Base-by-base conservation (phyloP, 768 basidiomycete genomes). In the Thelephora aurantiotincta region DNA sequence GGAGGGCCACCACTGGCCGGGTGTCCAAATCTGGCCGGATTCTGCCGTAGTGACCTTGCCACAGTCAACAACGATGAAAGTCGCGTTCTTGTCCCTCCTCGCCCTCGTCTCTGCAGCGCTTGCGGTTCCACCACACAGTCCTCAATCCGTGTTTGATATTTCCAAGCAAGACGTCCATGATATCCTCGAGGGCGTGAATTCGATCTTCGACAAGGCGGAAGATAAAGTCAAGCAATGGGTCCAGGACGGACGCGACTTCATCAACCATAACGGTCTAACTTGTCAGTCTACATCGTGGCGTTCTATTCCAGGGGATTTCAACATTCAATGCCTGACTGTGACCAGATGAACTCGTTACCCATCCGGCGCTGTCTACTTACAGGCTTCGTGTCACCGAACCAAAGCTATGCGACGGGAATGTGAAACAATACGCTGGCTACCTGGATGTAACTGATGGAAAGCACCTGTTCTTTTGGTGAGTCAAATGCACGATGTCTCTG, bases 341-440 rank as follows among this genome's bases (percentile, higher is more conserved):
- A 20, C 18, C 30, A 80, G 83, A 83, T 57, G 82, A 86, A 58
- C 69, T 81, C 16, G 68, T 83, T 16, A 71, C 70, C 3, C 77
- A 78, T 51, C 63, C 74, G 9, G 63, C 67, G 13, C 67, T 67
- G 47, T 71, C 78, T 35, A 53, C 63, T 11, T 70, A 85, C 60
- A 66, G 72, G 49, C 67, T 88, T 13, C 69, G 83, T 51, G 56
- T 86, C 11, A 78, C 75, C 0, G 72, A 79, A 53, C 82, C 89
- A 9, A 68, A 72, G 30, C 64, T 93, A 5, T 93, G 91, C 54
- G 91, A 94, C 53, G 60, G 80, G 0, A 63, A 72, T n/a, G 86
- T 90, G 35, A 74, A 84, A 61, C 57, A 58, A 45, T 44, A 54
- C 33, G 52, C 66, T 11, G 73, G 73, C 6, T 75, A 75, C 55